Conservation (phyloP, 495 filamentous ascomycete species). For the Venustampulla echinocandica region DNA sequence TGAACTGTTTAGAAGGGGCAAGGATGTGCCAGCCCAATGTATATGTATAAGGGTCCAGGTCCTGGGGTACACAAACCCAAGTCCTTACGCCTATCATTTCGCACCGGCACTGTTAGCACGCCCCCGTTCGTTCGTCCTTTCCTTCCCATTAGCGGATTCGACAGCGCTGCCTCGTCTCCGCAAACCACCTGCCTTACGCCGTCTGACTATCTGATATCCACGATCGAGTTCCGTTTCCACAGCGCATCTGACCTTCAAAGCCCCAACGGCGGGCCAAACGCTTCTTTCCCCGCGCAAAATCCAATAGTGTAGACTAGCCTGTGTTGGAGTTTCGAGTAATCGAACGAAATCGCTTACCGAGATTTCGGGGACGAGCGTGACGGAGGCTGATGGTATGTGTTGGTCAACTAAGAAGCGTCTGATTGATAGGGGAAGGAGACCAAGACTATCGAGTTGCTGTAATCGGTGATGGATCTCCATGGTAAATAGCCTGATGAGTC, state of each 20-base stretch:
- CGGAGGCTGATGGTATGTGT: conserved; percentile 66
- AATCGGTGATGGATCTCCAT: conserved; percentile 77
- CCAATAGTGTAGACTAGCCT: conserved; percentile 73
- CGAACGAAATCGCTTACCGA: conserved; percentile 60
- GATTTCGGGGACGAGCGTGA: conserved; percentile 79
- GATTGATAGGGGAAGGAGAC: conserved; percentile 57
- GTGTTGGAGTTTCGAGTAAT: conserved; percentile 72
- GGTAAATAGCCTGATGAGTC: conserved; percentile 59
- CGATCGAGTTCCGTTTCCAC: conserved; percentile 81
- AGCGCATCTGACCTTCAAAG: conserved; percentile 73
- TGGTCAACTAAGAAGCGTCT: conserved; percentile 83
- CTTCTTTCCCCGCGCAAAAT: conserved; percentile 74
- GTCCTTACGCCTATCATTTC: conserved; percentile 13
- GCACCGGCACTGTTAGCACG: conserved; percentile 21
- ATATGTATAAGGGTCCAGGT: too few species aligned
- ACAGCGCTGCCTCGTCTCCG: conserved; percentile 32
- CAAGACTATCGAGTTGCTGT: conserved; percentile 69
- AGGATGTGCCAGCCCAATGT: too few species aligned
- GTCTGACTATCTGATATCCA: conserved; percentile 69
- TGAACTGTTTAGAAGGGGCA: too few species aligned
- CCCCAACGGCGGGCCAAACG: conserved; percentile 86
- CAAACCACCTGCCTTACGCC: conserved; percentile 42
- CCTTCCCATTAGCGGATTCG: conserved; percentile 17
- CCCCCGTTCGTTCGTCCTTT: conserved; percentile 14
- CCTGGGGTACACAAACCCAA: too few species aligned